Base-by-base conservation (phyloP, 108 stramenopile genomes). In the Licmophora abbreviata region DNA sequence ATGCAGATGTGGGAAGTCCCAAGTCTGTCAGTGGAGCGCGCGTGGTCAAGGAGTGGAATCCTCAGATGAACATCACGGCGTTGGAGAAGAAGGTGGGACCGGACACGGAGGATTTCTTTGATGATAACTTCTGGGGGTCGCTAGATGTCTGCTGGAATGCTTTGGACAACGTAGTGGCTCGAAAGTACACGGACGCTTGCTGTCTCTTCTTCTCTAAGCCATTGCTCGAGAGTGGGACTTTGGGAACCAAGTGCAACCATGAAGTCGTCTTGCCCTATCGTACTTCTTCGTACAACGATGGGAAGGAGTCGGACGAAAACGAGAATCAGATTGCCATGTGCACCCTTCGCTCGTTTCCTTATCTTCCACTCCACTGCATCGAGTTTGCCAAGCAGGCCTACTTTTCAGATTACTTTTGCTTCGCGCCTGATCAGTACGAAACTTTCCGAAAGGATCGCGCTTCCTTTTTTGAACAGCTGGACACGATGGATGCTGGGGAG, bases 121-220 rank as follows among this genome's bases (percentile, higher is more conserved):
- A 77, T 34, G 88, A 91, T 54, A 50, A 57, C 15, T 93, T 93
- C 63, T 93, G 92, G 92, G 71, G 79, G 43, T 68, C 69, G 9
- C 63, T 89, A 37, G 62, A 73, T 53, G 63, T 87, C 20, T 85
- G 90, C 52, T 83, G 79, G 60, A 91, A 91, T 67, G 92, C 92
- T 12, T 64, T 93, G 43, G 92, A 93, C 64, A 93, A 88, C 63
- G 77, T 93, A 44, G 77, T 90, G 77, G 88, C 80, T 21, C 59
- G 88, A 30, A 46, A 66, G 25, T 88, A 84, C 44, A 83, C 85
- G 15, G 83, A 85, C 59, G 37, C 52, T 3, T 59, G 69, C 10
- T 93, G 92, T 53, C 82, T 91, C n/a, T 84, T 78, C 43, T 89
- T 83, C 60, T 76, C 77, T 11, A 88, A 90, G 66, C 75, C 85